A percentile compares a stretch with the other conserved stretches of the same genome.
Conservation (phyloP, 345 rosid species). For the Murraya paniculata region DNA sequence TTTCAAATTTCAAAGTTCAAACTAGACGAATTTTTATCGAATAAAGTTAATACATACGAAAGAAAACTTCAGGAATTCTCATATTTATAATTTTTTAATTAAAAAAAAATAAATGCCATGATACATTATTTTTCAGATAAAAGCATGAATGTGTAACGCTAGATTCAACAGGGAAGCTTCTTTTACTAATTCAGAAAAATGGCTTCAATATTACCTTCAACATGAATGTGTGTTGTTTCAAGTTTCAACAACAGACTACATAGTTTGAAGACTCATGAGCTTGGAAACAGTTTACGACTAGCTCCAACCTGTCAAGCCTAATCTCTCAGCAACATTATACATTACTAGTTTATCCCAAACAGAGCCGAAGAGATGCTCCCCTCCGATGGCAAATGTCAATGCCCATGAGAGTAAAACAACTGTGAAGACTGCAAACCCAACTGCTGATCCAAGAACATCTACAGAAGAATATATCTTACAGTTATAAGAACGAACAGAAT, state of each 20-base stretch:
- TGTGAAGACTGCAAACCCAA: constrained; percentile 66
- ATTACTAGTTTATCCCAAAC: constrained; percentile 83
- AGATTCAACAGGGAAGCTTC: not conserved
- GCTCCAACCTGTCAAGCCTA: constrained; percentile 81
- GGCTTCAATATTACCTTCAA: not conserved
- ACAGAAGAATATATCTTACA: constrained; percentile 7
- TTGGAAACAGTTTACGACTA: constrained; percentile 14
- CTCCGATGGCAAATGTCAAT: constrained; percentile 86
- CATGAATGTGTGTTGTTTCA: not conserved
- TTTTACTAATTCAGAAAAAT: not conserved
- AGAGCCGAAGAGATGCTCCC: constrained; percentile 73
- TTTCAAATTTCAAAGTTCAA: too few relatives aligned
- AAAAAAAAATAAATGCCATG: not conserved
- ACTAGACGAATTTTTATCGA: too few relatives aligned
- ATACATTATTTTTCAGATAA: not conserved
- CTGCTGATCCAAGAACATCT: constrained; percentile 82
- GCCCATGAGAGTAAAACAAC: constrained; percentile 73
- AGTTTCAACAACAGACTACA: not conserved
- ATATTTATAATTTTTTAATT: too few relatives aligned
- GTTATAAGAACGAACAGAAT: not conserved
- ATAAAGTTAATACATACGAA: too few relatives aligned
- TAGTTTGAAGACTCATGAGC: not conserved
- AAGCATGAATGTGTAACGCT: not conserved
- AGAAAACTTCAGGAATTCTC: too few relatives aligned
- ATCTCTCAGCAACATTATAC: constrained; percentile 85